Percentiles rank a stretch among this genome's conserved stretches.
phyloP scores from a whole-genome alignment of 2,329 filamentous ascomycete genomes.

The Colletotrichum scovillei region DNA sequence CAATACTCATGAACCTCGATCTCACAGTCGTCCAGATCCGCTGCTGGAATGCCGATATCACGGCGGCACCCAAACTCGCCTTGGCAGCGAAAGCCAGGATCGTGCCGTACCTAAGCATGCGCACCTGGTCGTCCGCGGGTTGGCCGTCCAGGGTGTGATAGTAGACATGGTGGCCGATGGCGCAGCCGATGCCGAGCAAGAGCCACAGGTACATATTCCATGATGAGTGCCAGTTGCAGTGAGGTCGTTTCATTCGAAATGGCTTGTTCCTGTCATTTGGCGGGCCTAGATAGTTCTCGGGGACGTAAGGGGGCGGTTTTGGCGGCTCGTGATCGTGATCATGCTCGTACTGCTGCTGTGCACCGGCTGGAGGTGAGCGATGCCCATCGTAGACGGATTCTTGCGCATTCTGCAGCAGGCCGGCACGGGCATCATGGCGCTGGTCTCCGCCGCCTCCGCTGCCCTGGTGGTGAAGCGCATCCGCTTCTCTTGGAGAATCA shows the following conservation, averaged over 20 bases:
- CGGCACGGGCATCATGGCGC: slow-evolving; percentile 17
- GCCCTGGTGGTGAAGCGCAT: background rate
- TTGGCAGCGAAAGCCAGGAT: slow-evolving; percentile 50
- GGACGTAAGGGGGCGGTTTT: slow-evolving; percentile 9
- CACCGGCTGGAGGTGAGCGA: background rate
- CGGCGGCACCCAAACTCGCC: slow-evolving; percentile 47
- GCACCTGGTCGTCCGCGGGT: slow-evolving; percentile 45
- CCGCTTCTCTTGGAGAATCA: background rate
- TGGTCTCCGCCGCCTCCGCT: slow-evolving; percentile 1
- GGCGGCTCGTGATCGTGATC: background rate
- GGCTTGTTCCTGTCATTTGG: background rate
- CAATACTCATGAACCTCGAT: slow-evolving; percentile 35
- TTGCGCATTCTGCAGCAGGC: slow-evolving; percentile 23
- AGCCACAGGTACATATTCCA: slow-evolving; percentile 49
- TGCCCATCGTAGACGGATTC: background rate
- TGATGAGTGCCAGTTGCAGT: slow-evolving; percentile 46
- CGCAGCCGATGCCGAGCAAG: slow-evolving; percentile 44
- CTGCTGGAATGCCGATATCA: slow-evolving; percentile 42
- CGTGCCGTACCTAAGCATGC: slow-evolving; percentile 49
- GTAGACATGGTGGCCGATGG: slow-evolving; percentile 49
- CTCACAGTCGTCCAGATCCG: slow-evolving; percentile 39
- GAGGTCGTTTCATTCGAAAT: background rate
- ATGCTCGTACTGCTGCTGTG: background rate
- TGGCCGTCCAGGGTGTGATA: slow-evolving; percentile 45
- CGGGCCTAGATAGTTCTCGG: background rate